A percentile compares a stretch with the other conserved stretches of the same genome.
Conservation (phyloP, 2,329 filamentous ascomycete species). For the Lithohypha guttulata region DNA sequence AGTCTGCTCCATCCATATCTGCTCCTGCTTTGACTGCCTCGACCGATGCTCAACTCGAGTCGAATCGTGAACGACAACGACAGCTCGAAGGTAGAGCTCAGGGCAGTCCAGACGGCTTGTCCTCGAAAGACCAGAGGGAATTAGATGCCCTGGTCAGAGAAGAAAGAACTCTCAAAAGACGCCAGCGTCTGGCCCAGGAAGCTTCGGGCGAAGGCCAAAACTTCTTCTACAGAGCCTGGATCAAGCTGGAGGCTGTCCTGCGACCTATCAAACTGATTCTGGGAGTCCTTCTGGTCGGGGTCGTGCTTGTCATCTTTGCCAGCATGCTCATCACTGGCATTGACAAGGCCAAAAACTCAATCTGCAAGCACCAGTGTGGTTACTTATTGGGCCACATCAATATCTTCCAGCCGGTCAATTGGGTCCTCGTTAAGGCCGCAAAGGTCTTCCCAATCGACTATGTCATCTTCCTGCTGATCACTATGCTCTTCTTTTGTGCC, state of each 20-base stretch:
- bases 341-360: constrained; percentile 91
- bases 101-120: constrained; percentile 62
- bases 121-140: constrained; percentile 78
- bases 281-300: constrained; percentile 63
- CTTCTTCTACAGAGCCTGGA: constrained; percentile 58
- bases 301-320: constrained; percentile 67
- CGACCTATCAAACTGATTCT: constrained; percentile 80
- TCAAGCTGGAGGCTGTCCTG: constrained; percentile 70
- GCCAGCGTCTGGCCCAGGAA: constrained; percentile 77
- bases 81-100: constrained; percentile 79
- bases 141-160: constrained; percentile 78
- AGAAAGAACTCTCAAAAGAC: constrained; percentile 81
- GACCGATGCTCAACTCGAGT: constrained; percentile 69
- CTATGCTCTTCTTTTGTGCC: constrained; percentile 78
- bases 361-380: constrained; percentile 82
- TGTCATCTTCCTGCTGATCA: constrained; percentile 70
- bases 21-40: constrained; percentile 66
- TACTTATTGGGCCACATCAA: constrained; percentile 83
- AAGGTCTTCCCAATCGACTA: constrained; percentile 88
- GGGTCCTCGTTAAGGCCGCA: constrained; percentile 69
- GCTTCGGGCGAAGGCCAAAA: constrained; percentile 56
- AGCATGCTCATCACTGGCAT: constrained; percentile 94
- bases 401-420: constrained; percentile 92
- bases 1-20: constrained; percentile 77
- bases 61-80: constrained; percentile 82